A percentile compares a stretch with the other conserved stretches of the same genome.
phyloP scores from a whole-genome alignment of 176 grass and related monocot genomes.

The Guadua angustifolia region DNA sequence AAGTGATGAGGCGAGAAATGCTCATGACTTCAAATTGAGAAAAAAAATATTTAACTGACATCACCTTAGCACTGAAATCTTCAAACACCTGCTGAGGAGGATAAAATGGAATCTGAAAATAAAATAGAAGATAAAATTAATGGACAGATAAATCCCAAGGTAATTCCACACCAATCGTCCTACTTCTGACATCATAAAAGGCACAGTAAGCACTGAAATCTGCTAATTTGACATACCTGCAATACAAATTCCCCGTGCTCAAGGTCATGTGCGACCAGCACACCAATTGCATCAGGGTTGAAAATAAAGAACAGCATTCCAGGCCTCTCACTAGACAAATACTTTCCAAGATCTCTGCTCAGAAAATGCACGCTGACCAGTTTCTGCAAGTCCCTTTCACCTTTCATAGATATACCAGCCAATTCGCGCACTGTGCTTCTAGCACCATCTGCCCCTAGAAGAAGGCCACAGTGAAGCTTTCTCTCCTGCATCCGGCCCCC shows the following conservation, averaged over 20 bases:
- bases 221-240: constrained; percentile 61
- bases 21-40: constrained; percentile 34
- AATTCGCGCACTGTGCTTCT: constrained; percentile 74
- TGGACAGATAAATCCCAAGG: constrained; percentile 11
- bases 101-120: constrained; percentile 89
- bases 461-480: constrained; percentile 70
- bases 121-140: constrained; percentile 41
- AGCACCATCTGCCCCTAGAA: constrained; percentile 81
- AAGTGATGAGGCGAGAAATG: background rate
- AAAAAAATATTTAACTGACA: constrained; percentile 36
- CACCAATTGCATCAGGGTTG: constrained; percentile 74
- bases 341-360: constrained; percentile 81
- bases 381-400: constrained; percentile 78
- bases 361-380: constrained; percentile 90
- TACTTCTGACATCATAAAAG: constrained; percentile 12
- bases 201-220: background rate
- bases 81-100: constrained; percentile 86
- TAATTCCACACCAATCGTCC: background rate
- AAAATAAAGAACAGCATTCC: constrained; percentile 98
- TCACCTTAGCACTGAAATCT: constrained; percentile 83
- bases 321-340: constrained; percentile 73
- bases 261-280: constrained; percentile 93
- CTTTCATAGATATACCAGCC: constrained; percentile 82
- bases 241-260: constrained; percentile 92
- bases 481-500: constrained; percentile 58